phyloP scores from a whole-genome alignment of 2,329 filamentous ascomycete genomes.

The Pseudovirgaria hyperparasitica region DNA sequence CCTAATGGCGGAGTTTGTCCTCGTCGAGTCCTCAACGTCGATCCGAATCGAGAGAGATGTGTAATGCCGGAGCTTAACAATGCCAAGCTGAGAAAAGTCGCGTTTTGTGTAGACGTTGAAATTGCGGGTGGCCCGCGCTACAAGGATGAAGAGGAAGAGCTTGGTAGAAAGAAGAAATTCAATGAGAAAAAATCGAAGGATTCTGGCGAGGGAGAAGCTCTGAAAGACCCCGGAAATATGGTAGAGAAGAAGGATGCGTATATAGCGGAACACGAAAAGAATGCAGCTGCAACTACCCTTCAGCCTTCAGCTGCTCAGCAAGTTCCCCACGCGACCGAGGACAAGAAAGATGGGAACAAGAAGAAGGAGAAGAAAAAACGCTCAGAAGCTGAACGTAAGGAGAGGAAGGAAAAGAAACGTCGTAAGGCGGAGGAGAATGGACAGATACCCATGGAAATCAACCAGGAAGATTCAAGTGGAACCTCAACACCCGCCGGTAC shows the following conservation, averaged over 20 bases:
- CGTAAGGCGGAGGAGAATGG: conserved; percentile 80
- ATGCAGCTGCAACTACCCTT: conserved; percentile 23
- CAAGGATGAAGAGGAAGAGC: conserved; percentile 41
- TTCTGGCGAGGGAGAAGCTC: conserved; percentile 59
- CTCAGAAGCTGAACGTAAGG: conserved; percentile 84
- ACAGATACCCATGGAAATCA: conserved; percentile 70
- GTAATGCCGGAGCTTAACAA: conserved; percentile 66
- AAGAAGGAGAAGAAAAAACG: conserved; percentile 96
- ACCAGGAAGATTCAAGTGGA: conserved; percentile 45
- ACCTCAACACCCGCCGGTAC: conserved; percentile 6
- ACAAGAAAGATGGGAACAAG: conserved; percentile 36
- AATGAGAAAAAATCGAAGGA: conserved; percentile 47
- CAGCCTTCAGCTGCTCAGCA: too few species aligned
- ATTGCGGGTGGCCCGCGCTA: conserved; percentile 82
- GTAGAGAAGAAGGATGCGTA: conserved; percentile 42
- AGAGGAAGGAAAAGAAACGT: conserved; percentile 79
- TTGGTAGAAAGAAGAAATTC: conserved; percentile 35
- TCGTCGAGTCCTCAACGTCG: conserved; percentile 72
- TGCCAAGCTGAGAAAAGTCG: conserved; percentile 71
- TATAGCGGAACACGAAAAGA: too few species aligned
- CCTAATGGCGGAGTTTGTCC: conserved; percentile 62
- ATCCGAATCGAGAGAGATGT: conserved; percentile 67
- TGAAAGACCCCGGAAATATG: conserved; percentile 52
- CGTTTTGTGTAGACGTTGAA: conserved; percentile 95
- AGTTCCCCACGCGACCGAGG: conserved; percentile 11